Conservation (phyloP, 2,329 filamentous ascomycete species). For the Aspergillus latus region DNA sequence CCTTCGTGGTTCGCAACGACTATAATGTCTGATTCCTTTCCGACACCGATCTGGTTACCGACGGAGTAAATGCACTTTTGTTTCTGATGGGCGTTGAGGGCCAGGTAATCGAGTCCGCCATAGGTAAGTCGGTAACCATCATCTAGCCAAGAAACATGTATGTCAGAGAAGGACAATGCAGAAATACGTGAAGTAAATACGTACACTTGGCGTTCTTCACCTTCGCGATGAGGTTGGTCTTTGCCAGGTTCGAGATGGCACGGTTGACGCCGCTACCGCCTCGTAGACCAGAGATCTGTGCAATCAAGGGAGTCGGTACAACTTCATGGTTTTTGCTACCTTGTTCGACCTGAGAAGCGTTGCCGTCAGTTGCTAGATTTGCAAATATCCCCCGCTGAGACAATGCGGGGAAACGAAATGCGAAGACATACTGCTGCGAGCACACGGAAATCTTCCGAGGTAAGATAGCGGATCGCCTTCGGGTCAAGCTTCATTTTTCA, state of each 20-base stretch:
- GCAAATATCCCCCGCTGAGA: constrained; percentile 7
- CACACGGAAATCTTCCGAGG: constrained; percentile 90
- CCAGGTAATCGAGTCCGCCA: constrained; percentile 95
- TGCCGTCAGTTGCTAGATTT: constrained; percentile 37
- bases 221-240: constrained; percentile 84
- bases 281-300: constrained; percentile 76
- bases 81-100: constrained; percentile 83
- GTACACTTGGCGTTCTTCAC: constrained; percentile 88
- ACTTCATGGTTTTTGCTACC: constrained; percentile 97
- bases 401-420: constrained; percentile 23
- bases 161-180: background rate
- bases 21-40: constrained; percentile 97
- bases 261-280: constrained; percentile 77
- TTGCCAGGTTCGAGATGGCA: constrained; percentile 87
- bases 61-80: constrained; percentile 82
- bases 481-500: constrained; percentile 91
- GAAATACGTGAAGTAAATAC: constrained; percentile 1
- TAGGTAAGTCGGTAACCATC: constrained; percentile 97
- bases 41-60: constrained; percentile 90
- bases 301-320: constrained; percentile 86
- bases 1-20: constrained; percentile 81
- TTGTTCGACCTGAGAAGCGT: constrained; percentile 70
- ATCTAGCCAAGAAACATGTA: constrained; percentile 47
- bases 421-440: constrained; percentile 72
- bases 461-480: constrained; percentile 87